A percentile compares a stretch with the other conserved stretches of the same genome.
Evolutionary conservation across 257 asterid genomes (phyloP).

Genomic region (Thymus quinquecostatus): DNA sequence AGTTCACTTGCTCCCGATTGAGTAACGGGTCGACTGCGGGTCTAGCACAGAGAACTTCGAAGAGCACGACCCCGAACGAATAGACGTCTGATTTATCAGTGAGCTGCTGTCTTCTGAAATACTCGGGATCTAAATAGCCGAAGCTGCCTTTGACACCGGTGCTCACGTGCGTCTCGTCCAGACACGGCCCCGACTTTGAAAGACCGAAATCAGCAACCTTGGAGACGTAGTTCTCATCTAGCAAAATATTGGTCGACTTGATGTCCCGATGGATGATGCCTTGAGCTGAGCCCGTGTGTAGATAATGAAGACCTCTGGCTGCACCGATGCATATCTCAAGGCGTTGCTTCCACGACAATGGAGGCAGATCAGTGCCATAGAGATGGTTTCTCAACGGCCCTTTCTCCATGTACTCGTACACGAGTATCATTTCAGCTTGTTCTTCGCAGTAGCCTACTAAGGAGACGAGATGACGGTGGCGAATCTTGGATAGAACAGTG

Average conservation of each 20-base stretch:
- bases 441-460: conserved; percentile 78
- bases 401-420: conserved; percentile 75
- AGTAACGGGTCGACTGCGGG: conserved; percentile 66
- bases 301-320: conserved; percentile 80
- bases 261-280: conserved; percentile 83
- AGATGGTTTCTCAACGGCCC: conserved; percentile 66
- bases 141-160: conserved; percentile 87
- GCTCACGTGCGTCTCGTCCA: conserved; percentile 74
- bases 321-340: conserved; percentile 90
- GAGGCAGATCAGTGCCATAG: conserved; percentile 52
- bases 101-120: conserved; percentile 68
- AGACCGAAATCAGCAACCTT: conserved; percentile 88
- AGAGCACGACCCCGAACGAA: conserved; percentile 76
- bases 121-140: conserved; percentile 78
- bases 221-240: conserved; percentile 59
- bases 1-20: conserved; percentile 57
- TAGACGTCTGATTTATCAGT: conserved; percentile 80
- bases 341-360: conserved; percentile 73
- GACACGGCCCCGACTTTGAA: conserved; percentile 73
- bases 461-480: conserved; percentile 75
- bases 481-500: conserved; percentile 64
- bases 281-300: conserved; percentile 79
- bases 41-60: conserved; percentile 77
- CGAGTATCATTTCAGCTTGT: conserved; percentile 78
- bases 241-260: conserved; percentile 72